A percentile compares a stretch with the other conserved stretches of the same genome.
phyloP scores from a whole-genome alignment of 345 rosid genomes.

The Salix brachista region DNA sequence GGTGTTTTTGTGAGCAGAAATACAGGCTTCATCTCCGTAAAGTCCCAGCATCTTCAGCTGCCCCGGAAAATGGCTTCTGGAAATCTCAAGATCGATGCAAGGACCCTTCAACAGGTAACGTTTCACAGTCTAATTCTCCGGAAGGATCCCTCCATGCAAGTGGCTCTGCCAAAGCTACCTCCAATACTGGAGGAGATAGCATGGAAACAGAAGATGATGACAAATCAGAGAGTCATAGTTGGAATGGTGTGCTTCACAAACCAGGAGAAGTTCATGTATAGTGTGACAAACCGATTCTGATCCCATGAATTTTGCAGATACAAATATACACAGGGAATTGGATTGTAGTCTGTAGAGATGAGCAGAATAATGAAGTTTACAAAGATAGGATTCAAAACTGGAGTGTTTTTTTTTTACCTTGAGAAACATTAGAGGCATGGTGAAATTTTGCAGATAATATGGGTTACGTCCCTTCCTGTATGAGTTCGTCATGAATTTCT shows the following conservation, averaged over 20 bases:
- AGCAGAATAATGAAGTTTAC: slow-evolving; percentile 10
- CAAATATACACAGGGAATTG: slow-evolving; percentile 9
- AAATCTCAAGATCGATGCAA: slow-evolving; percentile 2
- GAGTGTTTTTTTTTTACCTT: neutral
- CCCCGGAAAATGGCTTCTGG: slow-evolving; percentile 11
- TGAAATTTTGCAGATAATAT: neutral
- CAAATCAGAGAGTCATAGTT: slow-evolving; percentile 23
- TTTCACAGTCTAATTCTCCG: slow-evolving; percentile 7
- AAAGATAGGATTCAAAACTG: slow-evolving; percentile 2
- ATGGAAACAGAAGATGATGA: slow-evolving; percentile 16
- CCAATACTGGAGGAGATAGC: slow-evolving; percentile 8
- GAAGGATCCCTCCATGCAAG: slow-evolving; percentile 7
- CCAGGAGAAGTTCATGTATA: slow-evolving; percentile 8
- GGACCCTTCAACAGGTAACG: neutral
- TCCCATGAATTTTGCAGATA: slow-evolving; percentile 21
- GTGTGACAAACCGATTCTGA: slow-evolving; percentile 11
- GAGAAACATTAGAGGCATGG: slow-evolving; percentile 12
- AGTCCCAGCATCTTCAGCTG: slow-evolving; percentile 15
- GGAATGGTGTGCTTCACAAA: slow-evolving; percentile 4
- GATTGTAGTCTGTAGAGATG: neutral
- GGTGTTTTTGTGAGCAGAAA: slow-evolving; percentile 14
- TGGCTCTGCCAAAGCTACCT: slow-evolving; percentile 3
- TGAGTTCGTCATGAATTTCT: neutral
- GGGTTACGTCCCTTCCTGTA: neutral
- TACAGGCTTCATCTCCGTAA: slow-evolving; percentile 25